phyloP scores from a whole-genome alignment of 371 early-diverging fungal species.

The Mucor velutinosus region DNA sequence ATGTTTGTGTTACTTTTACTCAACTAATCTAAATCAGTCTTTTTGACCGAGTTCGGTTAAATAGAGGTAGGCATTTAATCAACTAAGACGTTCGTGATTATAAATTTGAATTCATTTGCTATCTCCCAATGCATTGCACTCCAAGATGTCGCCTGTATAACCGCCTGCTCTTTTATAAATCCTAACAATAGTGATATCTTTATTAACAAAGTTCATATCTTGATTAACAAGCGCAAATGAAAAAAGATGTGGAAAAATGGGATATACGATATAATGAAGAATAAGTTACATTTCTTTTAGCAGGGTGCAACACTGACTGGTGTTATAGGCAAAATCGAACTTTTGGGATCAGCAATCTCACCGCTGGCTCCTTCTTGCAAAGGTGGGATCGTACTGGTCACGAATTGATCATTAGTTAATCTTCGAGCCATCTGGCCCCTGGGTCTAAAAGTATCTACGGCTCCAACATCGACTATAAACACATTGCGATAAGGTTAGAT shows the following conservation, averaged over 20 bases:
- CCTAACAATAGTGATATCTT: neutral
- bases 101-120: no score
- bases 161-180: no score
- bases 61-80: no score
- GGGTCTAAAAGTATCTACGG: conserved; percentile 85
- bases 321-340: conserved; percentile 31
- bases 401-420: conserved; percentile 23
- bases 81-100: no score
- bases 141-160: no score
- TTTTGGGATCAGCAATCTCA: conserved; percentile 37
- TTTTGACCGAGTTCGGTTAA: no score
- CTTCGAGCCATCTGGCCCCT: conserved; percentile 34
- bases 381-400: conserved; percentile 3
- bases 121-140: no score
- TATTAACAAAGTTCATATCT: neutral
- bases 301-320: conserved; percentile 10
- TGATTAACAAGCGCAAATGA: neutral
- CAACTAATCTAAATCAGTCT: no score
- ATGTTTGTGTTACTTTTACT: no score
- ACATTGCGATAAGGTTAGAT: neutral
- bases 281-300: neutral
- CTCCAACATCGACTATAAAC: conserved; percentile 72
- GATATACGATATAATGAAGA: neutral
- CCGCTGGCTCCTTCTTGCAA: conserved; percentile 42
- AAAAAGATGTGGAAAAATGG: neutral